These are phyloP conservation scores for Amphibolis antarctica DNA, from an alignment of 106 monocot species.

Conservation along the genomic window DNA sequence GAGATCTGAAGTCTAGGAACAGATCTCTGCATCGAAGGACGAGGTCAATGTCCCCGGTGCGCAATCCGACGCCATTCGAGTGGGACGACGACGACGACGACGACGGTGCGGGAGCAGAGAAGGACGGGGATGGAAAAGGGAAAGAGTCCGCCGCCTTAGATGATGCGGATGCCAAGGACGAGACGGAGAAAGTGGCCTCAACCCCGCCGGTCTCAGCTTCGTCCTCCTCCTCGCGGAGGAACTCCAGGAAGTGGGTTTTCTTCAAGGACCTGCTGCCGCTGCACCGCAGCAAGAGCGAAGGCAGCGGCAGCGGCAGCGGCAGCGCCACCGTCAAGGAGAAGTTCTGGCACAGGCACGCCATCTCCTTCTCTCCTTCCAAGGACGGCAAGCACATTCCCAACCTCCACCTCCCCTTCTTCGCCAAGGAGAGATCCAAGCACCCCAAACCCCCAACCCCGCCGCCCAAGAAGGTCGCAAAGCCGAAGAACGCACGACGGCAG, in stretches of 20 bases:
- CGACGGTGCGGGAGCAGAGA: constrained; percentile 4
- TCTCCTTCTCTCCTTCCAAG: background rate
- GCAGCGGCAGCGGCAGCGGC: constrained; percentile 26
- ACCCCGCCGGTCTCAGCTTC: constrained; percentile 20
- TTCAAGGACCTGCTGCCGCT: constrained; percentile 53
- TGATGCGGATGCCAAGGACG: background rate
- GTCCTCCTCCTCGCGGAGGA: constrained; percentile 45
- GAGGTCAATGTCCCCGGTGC: constrained; percentile 68
- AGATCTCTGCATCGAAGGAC: constrained; percentile 57
- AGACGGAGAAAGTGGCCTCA: constrained; percentile 15
- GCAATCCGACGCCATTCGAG: constrained; percentile 30
- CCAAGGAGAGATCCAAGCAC: background rate
- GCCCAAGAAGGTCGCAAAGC: background rate
- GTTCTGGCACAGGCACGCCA: too few relatives aligned
- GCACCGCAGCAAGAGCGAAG: constrained; percentile 90
- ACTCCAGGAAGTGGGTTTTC: constrained; percentile 78
- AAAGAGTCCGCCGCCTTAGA: background rate
- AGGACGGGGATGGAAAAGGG: constrained; percentile 6
- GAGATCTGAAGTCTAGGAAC: constrained; percentile 49
- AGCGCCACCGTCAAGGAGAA: constrained; percentile 11
- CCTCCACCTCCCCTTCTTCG: background rate
- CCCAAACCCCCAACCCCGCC: background rate
- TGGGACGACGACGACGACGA: constrained; percentile 20
- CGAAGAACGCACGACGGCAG: background rate
- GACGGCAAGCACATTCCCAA: background rate